Conservation (phyloP, 2,329 filamentous ascomycete species). For the Xylaria arbuscula region DNA sequence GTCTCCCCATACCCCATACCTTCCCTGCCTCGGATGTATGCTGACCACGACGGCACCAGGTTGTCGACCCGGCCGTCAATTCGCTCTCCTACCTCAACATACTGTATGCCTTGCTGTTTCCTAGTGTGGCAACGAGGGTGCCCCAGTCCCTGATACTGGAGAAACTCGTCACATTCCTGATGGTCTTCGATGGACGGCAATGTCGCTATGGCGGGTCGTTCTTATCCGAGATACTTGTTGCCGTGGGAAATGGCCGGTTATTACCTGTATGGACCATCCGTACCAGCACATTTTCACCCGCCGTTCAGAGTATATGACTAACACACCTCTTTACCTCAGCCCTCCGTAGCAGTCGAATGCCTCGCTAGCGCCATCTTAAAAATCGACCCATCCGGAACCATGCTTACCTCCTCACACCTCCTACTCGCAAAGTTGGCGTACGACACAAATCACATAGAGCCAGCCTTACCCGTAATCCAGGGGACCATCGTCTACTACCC, state of each 20-base stretch:
- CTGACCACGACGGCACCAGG: constrained; percentile 48
- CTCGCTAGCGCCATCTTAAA: constrained; percentile 67
- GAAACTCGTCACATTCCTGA: constrained; percentile 58
- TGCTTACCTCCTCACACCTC: constrained; percentile 74
- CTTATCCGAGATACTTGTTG: constrained; percentile 59
- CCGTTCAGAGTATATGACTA: background rate
- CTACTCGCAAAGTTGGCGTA: constrained; percentile 69
- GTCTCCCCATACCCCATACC: background rate
- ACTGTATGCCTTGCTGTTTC: constrained; percentile 56
- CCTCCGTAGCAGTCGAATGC: constrained; percentile 58
- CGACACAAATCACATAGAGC: constrained; percentile 63
- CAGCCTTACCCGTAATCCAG: constrained; percentile 70
- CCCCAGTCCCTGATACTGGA: constrained; percentile 52
- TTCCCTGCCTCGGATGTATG: background rate
- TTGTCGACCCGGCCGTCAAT: constrained; percentile 60
- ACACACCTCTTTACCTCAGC: constrained; percentile 53
- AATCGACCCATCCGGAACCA: constrained; percentile 73
- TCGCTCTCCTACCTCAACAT: constrained; percentile 64
- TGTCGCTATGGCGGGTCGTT: constrained; percentile 61
- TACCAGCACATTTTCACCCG: background rate
- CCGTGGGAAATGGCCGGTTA: constrained; percentile 53
- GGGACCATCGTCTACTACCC: constrained; percentile 75
- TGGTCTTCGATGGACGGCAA: constrained; percentile 62
- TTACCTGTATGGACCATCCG: constrained; percentile 47
- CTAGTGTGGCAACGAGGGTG: constrained; percentile 47